Conservation (phyloP, 1,139 yeast species). For the Meyerozyma guilliermondii region DNA sequence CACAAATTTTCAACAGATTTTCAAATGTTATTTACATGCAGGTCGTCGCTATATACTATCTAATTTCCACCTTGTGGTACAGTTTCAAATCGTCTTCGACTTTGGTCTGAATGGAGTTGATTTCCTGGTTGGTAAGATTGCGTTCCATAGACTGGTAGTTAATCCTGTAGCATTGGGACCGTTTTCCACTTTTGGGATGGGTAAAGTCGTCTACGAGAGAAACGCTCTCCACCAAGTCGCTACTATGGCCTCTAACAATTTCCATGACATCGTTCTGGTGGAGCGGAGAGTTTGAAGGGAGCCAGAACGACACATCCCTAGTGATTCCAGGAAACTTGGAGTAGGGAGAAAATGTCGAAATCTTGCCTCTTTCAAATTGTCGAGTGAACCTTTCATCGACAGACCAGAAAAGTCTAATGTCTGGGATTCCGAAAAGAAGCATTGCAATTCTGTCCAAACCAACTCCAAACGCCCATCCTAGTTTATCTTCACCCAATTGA, state of each 20-base stretch:
- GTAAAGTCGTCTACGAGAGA: conserved; percentile 71
- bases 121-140: conserved; percentile 75
- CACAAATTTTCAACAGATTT: neutral
- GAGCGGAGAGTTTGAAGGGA: conserved; percentile 43
- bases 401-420: conserved; percentile 91
- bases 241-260: conserved; percentile 76
- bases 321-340: conserved; percentile 85
- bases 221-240: conserved; percentile 87
- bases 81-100: conserved; percentile 54
- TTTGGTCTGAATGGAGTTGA: conserved; percentile 61
- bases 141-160: conserved; percentile 96
- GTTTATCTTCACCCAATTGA: conserved; percentile 56
- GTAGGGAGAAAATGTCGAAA: conserved; percentile 77
- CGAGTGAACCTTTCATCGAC: conserved; percentile 67
- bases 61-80: conserved; percentile 55
- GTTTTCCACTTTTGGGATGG: conserved; percentile 76
- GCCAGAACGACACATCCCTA: conserved; percentile 92
- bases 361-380: conserved; percentile 65
- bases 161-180: conserved; percentile 82
- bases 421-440: conserved; percentile 93
- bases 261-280: conserved; percentile 95
- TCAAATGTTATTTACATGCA: neutral
- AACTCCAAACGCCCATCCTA: conserved; percentile 97
- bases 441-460: conserved; percentile 95
- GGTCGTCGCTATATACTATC: conserved; percentile 29